phyloP scores from a whole-genome alignment of 495 filamentous ascomycete genomes.

The Penicillium cataractarum region DNA sequence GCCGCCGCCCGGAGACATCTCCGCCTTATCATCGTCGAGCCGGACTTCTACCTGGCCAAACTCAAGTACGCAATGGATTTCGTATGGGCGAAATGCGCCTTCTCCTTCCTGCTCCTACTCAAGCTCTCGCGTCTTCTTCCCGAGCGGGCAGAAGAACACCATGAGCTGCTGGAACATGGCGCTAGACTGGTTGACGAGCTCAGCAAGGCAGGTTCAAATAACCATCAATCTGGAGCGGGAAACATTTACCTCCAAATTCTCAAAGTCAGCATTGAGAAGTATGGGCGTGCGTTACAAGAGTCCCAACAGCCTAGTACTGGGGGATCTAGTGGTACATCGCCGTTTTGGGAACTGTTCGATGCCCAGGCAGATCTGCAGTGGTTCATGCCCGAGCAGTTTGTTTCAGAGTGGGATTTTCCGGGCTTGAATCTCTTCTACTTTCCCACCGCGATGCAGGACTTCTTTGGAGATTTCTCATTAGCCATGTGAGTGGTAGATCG shows the following conservation, averaged over 20 bases:
- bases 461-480: constrained; percentile 47
- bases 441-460: constrained; percentile 50
- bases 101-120: constrained; percentile 54
- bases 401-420: constrained; percentile 59
- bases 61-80: constrained; percentile 59
- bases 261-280: constrained; percentile 53
- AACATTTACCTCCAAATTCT: constrained; percentile 50
- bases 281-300: constrained; percentile 44
- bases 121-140: constrained; percentile 54
- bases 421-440: constrained; percentile 56
- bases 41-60: constrained; percentile 50
- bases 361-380: constrained; percentile 53
- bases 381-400: constrained; percentile 56
- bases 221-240: constrained; percentile 30
- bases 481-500: constrained; percentile 30
- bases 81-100: constrained; percentile 60
- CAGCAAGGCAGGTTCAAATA: constrained; percentile 34
- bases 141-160: constrained; percentile 42
- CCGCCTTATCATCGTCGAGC: constrained; percentile 43
- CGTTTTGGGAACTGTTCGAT: constrained; percentile 48
- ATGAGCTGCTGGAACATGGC: constrained; percentile 46
- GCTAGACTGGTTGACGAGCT: constrained; percentile 49
- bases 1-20: constrained; percentile 53
- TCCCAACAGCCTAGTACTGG: constrained; percentile 27
- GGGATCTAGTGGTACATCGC: constrained; percentile 25